Conservation (phyloP, 495 filamentous ascomycete genomes). For the Neohortaea acidophila region DNA sequence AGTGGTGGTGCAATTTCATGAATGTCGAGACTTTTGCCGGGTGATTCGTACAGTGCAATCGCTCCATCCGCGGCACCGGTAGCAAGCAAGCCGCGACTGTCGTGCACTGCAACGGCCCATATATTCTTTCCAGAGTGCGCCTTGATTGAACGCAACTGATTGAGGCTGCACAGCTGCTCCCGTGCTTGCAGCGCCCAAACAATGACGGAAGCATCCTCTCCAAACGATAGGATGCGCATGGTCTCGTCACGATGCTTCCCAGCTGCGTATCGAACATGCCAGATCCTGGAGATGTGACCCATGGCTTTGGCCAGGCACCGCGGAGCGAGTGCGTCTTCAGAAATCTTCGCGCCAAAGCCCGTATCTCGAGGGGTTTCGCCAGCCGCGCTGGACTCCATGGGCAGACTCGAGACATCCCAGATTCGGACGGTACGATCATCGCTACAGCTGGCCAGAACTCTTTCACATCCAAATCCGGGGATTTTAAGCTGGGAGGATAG, state of each 20-base stretch:
- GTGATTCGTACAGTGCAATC: slow-evolving; percentile 17
- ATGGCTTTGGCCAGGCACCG: slow-evolving; percentile 47
- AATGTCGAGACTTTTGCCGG: too few relatives aligned
- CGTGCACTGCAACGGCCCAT: slow-evolving; percentile 54
- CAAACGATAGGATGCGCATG: slow-evolving; percentile 17
- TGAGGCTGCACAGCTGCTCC: too few relatives aligned
- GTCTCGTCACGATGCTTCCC: slow-evolving; percentile 15
- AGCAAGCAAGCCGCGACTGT: slow-evolving; percentile 32
- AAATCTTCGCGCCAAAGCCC: slow-evolving; percentile 4
- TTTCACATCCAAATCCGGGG: slow-evolving; percentile 23
- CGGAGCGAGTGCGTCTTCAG: slow-evolving; percentile 15
- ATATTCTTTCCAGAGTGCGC: slow-evolving; percentile 75
- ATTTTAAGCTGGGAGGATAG: slow-evolving; percentile 47
- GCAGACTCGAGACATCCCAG: slow-evolving; percentile 60
- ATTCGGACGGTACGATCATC: slow-evolving; percentile 84
- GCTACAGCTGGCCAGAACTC: slow-evolving; percentile 77
- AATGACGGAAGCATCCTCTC: slow-evolving; percentile 22
- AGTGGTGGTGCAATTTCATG: too few relatives aligned
- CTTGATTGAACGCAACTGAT: slow-evolving; percentile 3
- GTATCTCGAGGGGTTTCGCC: not conserved
- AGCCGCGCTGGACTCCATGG: slow-evolving; percentile 16
- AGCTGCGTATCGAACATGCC: slow-evolving; percentile 57
- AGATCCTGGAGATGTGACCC: slow-evolving; percentile 82
- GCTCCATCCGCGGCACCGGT: slow-evolving; percentile 77
- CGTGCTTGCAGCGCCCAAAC: slow-evolving; percentile 8